phyloP scores from a whole-genome alignment of 768 basidiomycete genomes.

The Agrocybe chaxingu region DNA sequence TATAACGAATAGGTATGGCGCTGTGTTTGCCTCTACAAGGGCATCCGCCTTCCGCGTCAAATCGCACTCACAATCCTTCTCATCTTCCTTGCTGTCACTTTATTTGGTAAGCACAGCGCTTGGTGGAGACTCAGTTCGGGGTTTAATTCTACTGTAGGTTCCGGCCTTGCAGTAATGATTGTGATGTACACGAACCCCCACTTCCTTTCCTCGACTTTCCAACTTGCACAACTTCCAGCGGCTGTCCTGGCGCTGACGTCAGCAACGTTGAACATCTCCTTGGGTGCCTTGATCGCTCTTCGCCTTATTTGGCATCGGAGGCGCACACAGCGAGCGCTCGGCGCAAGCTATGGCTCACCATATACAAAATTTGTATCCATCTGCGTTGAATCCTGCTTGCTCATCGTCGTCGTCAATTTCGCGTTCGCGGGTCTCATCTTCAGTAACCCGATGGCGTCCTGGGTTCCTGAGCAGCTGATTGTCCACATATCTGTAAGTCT shows the following conservation, averaged over 20 bases:
- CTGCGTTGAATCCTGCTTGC: conserved; percentile 12
- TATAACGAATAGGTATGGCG: conserved; percentile 11
- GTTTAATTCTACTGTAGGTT: conserved; percentile 2
- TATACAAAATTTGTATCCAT: conserved; percentile 10
- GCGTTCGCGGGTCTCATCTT: conserved; percentile 4
- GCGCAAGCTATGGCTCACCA: background rate
- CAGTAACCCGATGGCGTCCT: conserved; percentile 2
- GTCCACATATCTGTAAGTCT: conserved; percentile 12
- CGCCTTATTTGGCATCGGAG: conserved; percentile 9
- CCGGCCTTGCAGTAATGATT: background rate
- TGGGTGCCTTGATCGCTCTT: conserved; percentile 7
- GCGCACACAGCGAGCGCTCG: conserved; percentile 3
- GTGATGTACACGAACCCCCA: background rate
- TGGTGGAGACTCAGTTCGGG: conserved; percentile 3
- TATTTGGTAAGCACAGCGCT: conserved; percentile 2
- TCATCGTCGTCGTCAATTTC: conserved; percentile 9
- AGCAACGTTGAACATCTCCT: conserved; percentile 8
- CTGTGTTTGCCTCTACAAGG: conserved; percentile 9
- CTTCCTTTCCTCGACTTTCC: conserved; percentile 1
- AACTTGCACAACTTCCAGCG: background rate
- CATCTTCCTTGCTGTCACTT: background rate
- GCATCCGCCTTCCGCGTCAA: background rate
- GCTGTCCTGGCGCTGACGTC: conserved; percentile 7
- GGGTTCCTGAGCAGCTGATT: conserved; percentile 4
- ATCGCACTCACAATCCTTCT: background rate